Base-by-base conservation (phyloP, 331 rosid species). In the Quercus lobata region DNA sequence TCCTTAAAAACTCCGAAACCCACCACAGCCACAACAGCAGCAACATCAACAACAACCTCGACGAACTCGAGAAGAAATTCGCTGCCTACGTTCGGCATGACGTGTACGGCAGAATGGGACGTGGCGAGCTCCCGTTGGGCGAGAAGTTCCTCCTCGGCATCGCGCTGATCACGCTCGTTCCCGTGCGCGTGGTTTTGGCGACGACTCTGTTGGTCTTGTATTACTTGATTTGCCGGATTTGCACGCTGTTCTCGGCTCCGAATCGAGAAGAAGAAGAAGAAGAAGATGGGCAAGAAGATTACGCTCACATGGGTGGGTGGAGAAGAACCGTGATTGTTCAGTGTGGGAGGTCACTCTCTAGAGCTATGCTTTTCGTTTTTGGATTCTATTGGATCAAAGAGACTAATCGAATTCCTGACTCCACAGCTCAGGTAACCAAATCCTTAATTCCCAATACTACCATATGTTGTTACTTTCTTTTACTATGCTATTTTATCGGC, bases 321-420 rank as follows among this genome's bases (percentile, higher is more conserved):
- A 87, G 93, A 75, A 83, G 97, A 79, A 58, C 74, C 6, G 92
- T 89, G 58, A 92, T 93, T 44, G 86, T 91, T 74, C 49, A 29
- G 61, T 86, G 84, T 77, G 99, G 98, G 14, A 90, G 89, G 76
- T 84, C 79, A 5, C 81, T 90, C 25, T 91, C 99, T 16, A 91
- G 99, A 74, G 25, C 17, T 55, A 65, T 96, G 90, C 91, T 96
- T 41, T 88, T 92, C 76, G 44, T 88, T 74, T 75, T 96, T 22
- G 99, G 98, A 49, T 96, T 96, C 82, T 93, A 91, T 90, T 92
- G 99, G 99, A 93, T 96, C 79, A 41, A 72, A 53, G 91, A 86
- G 71, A 81, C 83, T 0, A 65, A 80, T 78, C 82, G 77, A 35
- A 63, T 80, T 82, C 84, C 87, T 0, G 57, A 84, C n/a, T n/a